Evolutionary conservation across 352 stramenopile genomes (phyloP), one percentile per base, ranked within the genome.

Genomic region (Globisporangium cylindrosporum): DNA sequence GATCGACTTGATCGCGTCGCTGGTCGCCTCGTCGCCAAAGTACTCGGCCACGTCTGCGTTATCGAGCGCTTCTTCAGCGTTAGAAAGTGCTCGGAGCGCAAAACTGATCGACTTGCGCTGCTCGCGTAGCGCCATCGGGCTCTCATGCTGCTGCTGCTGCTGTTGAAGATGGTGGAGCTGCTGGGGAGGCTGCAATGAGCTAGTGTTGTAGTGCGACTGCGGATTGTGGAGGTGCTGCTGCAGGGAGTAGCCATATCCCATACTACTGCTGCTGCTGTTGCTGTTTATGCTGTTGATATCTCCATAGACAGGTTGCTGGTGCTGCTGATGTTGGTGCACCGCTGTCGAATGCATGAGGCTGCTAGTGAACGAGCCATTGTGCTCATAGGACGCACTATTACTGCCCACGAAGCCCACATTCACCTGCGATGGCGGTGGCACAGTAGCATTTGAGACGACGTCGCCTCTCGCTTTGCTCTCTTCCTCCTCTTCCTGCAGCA

Each of bases 401-500:
- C 43, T 12, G 18, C 43, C 43, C 18, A 22, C 18, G 18, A 51
- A 51, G 43, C 43, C 43, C 29, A 46, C 29, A 61, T 10, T 36
- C 29, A 46, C 15, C 15, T 25, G 36, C 24, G n/a, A n/a, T 7
- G 9, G 32, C 24, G 53, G 25, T n/a, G 8, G 34, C 7, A 38
- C 22, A 55, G 34, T 14, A 22, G 24, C 7, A 27, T n/a, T 55
- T 4, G 4, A 6, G 27, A 15, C 18, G n/a, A n/a, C 15, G 6
- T 25, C 55, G 3, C 2, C 57, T 15, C 27, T 53, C 14, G 32
- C 29, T 9, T 25, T 62, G 20, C 38, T 62, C 67, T 59, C 22
- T 24, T 80, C 60, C 38, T 81, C 67, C n/a, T 85, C 77, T 49
- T 82, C 75, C 43, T 81, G 73, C 15, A 85, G 56, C 43, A 85